Evolutionary conservation across 768 basidiomycete genomes (phyloP).

Genomic region (Myochromella boudieri): DNA sequence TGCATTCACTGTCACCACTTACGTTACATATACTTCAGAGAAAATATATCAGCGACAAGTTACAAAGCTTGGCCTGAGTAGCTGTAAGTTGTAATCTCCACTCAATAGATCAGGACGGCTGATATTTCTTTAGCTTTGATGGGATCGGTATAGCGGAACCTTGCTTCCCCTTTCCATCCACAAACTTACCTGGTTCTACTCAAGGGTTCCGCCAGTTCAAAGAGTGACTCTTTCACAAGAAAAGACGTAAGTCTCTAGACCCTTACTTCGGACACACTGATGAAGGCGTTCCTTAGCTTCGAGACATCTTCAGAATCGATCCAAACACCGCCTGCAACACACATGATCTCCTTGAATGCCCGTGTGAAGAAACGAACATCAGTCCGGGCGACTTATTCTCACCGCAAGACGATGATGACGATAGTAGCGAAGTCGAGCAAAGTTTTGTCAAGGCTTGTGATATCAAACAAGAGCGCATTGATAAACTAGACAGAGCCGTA

Average conservation of each 20-base stretch:
- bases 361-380: slow-evolving; percentile 43
- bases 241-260: slow-evolving; percentile 66
- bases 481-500: slow-evolving; percentile 55
- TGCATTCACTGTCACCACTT: neutral
- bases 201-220: slow-evolving; percentile 46
- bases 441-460: slow-evolving; percentile 72
- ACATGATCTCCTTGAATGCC: slow-evolving; percentile 87
- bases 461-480: slow-evolving; percentile 42
- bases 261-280: neutral
- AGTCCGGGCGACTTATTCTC: slow-evolving; percentile 25
- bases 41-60: slow-evolving; percentile 94
- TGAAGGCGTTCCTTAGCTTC: slow-evolving; percentile 53
- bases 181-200: slow-evolving; percentile 4
- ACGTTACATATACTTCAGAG: slow-evolving; percentile 40
- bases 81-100: slow-evolving; percentile 51
- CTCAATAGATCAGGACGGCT: neutral
- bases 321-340: slow-evolving; percentile 81
- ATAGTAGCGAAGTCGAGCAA: slow-evolving; percentile 25
- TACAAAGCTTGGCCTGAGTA: slow-evolving; percentile 88
- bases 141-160: slow-evolving; percentile 51
- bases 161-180: neutral
- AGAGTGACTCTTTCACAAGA: slow-evolving; percentile 82
- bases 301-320: slow-evolving; percentile 91
- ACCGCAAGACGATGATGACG: slow-evolving; percentile 22
- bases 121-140: slow-evolving; percentile 55